A percentile compares a stretch with the other conserved stretches of the same genome.
These are phyloP conservation scores for Sclerotiophoma versabilis DNA, from an alignment of 2,329 filamentous ascomycete genomes.

Conservation along the genomic window DNA sequence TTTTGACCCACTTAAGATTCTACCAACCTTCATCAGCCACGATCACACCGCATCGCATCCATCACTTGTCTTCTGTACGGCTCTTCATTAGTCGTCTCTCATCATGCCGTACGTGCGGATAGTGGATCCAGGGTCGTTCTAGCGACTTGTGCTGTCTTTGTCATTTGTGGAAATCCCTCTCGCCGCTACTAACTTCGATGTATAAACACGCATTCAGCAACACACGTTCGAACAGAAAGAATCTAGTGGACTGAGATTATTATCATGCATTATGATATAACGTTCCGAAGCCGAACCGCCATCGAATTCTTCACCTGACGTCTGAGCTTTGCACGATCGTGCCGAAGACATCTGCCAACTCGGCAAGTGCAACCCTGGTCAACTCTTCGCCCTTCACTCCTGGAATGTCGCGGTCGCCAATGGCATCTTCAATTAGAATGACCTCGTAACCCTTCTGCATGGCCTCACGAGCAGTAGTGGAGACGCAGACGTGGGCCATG, in stretches of 20 bases:
- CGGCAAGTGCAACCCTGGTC: conserved; percentile 57
- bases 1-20: background rate
- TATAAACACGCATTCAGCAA: too few relatives aligned
- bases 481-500: conserved; percentile 71
- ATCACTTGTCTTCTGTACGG: background rate
- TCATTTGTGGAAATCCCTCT: too few relatives aligned
- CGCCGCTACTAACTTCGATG: too few relatives aligned
- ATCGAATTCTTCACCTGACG: conserved; percentile 44
- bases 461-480: conserved; percentile 68
- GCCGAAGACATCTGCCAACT: conserved; percentile 69
- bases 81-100: background rate
- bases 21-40: conserved; percentile 5
- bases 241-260: too few relatives aligned
- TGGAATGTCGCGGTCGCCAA: conserved; percentile 72
- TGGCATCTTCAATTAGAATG: conserved; percentile 65
- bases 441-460: conserved; percentile 70
- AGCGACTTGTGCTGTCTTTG: too few relatives aligned
- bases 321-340: conserved; percentile 63
- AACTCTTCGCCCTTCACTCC: conserved; percentile 65
- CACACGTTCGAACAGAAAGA: too few relatives aligned
- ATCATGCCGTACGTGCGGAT: too few relatives aligned
- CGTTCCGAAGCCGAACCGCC: too few relatives aligned
- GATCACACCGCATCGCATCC: conserved; percentile 8
- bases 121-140: too few relatives aligned
- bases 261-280: too few relatives aligned